phyloP scores from a whole-genome alignment of 2,329 filamentous ascomycete genomes.

The Xylaria sp. region DNA sequence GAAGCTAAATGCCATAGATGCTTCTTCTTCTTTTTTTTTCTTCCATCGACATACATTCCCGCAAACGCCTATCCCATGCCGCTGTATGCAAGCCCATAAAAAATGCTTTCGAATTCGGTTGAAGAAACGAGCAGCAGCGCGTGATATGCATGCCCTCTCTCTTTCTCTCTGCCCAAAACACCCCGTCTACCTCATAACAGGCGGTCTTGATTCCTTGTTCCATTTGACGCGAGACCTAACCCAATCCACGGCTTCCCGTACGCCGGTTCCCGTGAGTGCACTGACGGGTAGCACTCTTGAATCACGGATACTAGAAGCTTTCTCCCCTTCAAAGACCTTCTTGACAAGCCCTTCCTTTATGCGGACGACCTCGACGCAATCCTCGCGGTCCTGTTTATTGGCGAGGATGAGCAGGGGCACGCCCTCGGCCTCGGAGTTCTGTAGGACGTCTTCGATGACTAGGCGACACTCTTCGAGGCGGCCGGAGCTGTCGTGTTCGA shows the following conservation, averaged over 20 bases:
- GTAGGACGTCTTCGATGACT: constrained; percentile 84
- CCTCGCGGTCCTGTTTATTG: constrained; percentile 96
- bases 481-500: constrained; percentile 50
- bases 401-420: constrained; percentile 88
- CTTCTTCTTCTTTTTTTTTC: constrained; percentile 1
- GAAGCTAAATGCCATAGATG: constrained; percentile 16
- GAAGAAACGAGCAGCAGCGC: constrained; percentile 1
- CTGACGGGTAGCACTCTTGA: constrained; percentile 86
- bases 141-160: constrained; percentile 3
- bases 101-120: constrained; percentile 18
- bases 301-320: constrained; percentile 78
- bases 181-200: constrained; percentile 69
- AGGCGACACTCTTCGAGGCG: constrained; percentile 82
- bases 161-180: too few species aligned
- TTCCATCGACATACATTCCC: constrained; percentile 5
- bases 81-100: constrained; percentile 25
- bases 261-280: constrained; percentile 81
- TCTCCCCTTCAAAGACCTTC: constrained; percentile 92
- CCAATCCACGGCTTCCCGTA: constrained; percentile 96
- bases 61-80: constrained; percentile 27
- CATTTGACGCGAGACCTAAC: constrained; percentile 85
- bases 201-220: constrained; percentile 91
- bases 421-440: constrained; percentile 80
- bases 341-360: constrained; percentile 97
- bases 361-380: constrained; percentile 92